Evolutionary conservation across 768 basidiomycete genomes (phyloP), one percentile per base, ranked within the genome.

Genomic region (Russula abietina): DNA sequence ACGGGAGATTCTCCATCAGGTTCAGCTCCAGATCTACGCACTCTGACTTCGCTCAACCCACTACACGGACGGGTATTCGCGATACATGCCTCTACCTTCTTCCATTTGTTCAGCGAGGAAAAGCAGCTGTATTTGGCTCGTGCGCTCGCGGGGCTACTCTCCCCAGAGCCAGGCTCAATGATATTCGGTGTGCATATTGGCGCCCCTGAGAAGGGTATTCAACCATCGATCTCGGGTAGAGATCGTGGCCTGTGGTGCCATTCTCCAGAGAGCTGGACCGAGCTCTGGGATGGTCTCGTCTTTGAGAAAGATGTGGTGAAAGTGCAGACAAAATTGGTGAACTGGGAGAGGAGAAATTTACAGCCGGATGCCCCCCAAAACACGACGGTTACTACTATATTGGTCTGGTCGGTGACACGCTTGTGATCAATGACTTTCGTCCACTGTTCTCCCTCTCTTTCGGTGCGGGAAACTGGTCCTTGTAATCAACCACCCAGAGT

Each of bases 81-180:
- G 5, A 81, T 86, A n/a, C 79, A 83, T 67, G 78, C 79, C 1
- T 74, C 78, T 12, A 70, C 78, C 7, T 72, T 85, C 70, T 84
- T 86, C 68, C 74, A 77, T 70, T 69, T 83, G 30, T 84, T 84
- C 50, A 9, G 9, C 2, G 58, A 59, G 39, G 50, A 51, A 22
- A 32, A 73, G 28, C 82, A 84, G 66, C 60, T 71, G 11, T 65
- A 76, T 26, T 70, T 83, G 49, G 82, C 78, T 3, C 71, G 70
- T 24, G 71, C 72, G 4, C 68, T 82, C 24, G 79, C 77, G 2
- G 72, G 73, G 3, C 68, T 83, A 7, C 73, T 82, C 24, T 73
- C 76, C 0, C 76, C 75, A 2, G 69, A 68, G 22, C 78, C 39
- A n/a, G 58, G 58, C 39, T 59, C 58, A 28, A n/a, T 43, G 16